Percentiles rank a stretch among this genome's conserved stretches.
Conservation (phyloP, 1,139 yeast genomes). For the Blastobotrys illinoisensis region DNA sequence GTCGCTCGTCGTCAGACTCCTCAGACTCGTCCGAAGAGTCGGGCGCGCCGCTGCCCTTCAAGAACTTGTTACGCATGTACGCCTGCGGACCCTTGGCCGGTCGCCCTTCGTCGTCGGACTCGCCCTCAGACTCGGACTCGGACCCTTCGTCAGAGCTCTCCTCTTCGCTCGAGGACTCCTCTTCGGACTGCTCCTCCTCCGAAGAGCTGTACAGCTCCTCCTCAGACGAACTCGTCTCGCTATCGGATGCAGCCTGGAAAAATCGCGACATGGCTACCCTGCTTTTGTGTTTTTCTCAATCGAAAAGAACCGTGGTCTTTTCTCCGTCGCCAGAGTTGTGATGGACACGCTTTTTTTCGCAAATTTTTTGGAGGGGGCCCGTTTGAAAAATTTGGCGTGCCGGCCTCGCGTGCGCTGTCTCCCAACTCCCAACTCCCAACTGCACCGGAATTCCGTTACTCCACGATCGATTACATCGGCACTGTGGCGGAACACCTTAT, state of each 20-base stretch:
- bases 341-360: background rate
- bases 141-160: conserved; percentile 30
- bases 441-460: no score
- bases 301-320: background rate
- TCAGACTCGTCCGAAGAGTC: conserved; percentile 47
- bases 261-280: conserved; percentile 59
- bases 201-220: conserved; percentile 69
- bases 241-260: conserved; percentile 52
- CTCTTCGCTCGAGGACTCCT: conserved; percentile 28
- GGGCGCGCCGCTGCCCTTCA: conserved; percentile 42
- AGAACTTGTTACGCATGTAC: conserved; percentile 51
- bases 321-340: conserved; percentile 1
- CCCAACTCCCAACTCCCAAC: no score
- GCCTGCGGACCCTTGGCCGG: conserved; percentile 46
- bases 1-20: conserved; percentile 54
- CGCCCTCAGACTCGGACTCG: conserved; percentile 31
- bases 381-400: conserved; percentile 6
- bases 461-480: no score
- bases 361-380: background rate
- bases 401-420: background rate
- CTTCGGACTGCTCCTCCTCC: conserved; percentile 48
- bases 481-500: no score
- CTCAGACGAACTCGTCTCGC: conserved; percentile 66
- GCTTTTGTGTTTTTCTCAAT: conserved; percentile 1
- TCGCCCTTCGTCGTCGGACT: conserved; percentile 38